Conservation (phyloP, 1,284 basidiomycete species). For the Apiotrichum gamsii region DNA sequence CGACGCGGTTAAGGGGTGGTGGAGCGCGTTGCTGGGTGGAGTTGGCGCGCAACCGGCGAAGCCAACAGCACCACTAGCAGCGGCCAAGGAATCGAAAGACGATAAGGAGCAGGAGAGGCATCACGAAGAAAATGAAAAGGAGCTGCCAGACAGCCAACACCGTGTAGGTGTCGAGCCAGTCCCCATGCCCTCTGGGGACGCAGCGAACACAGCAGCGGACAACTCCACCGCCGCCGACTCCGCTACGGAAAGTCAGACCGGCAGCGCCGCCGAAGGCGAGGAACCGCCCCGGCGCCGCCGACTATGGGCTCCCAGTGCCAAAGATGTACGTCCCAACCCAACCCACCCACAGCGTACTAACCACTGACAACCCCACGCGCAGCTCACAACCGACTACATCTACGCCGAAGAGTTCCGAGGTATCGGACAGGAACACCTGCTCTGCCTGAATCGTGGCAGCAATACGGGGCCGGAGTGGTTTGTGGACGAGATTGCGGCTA, state of each 20-base stretch:
- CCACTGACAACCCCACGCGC: not conserved
- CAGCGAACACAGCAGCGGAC: too few relatives aligned
- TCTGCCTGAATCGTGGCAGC: conserved; percentile 37
- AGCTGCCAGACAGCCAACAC: too few relatives aligned
- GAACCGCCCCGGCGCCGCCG: conserved; percentile 6
- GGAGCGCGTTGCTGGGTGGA: not conserved
- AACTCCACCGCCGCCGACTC: too few relatives aligned
- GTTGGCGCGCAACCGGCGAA: not conserved
- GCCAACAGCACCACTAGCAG: not conserved
- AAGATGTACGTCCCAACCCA: conserved; percentile 4
- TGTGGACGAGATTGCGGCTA: conserved; percentile 15
- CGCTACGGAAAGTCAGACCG: not conserved
- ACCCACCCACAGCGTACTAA: too few relatives aligned
- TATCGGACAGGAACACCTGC: conserved; percentile 42
- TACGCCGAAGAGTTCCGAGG: conserved; percentile 37
- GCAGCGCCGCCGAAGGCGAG: not conserved
- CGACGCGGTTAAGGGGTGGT: conserved; percentile 9
- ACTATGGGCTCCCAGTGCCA: conserved; percentile 20
- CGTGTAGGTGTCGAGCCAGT: too few relatives aligned
- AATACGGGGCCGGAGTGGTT: conserved; percentile 40
- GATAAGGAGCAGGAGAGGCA: conserved; percentile 1
- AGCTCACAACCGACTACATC: conserved; percentile 34
- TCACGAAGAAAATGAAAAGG: conserved; percentile 1
- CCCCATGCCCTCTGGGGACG: too few relatives aligned
- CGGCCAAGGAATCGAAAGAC: not conserved